Evolutionary conservation across 2,329 filamentous ascomycete genomes (phyloP).

Genomic region (Diplodia intermedia): DNA sequence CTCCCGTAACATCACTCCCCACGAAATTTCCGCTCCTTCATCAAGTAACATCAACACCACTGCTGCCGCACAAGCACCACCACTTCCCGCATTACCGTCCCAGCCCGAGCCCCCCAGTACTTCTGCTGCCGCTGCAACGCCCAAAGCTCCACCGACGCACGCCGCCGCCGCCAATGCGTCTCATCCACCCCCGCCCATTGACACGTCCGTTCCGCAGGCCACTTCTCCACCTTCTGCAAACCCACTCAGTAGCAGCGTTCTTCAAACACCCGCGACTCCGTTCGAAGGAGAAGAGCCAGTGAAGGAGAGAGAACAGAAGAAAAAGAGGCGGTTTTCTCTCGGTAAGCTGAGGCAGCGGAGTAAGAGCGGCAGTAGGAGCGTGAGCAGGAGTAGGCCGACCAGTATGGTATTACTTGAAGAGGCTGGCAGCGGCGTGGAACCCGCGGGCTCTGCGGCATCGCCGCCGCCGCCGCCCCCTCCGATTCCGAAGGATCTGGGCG

Average conservation of each 20-base stretch:
- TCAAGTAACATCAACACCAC: constrained; percentile 12
- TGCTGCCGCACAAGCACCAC: not conserved
- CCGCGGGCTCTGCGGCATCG: not conserved
- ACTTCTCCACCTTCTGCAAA: not conserved
- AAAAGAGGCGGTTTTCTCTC: constrained; percentile 18
- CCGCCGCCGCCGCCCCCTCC: not conserved
- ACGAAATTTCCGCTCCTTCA: constrained; percentile 13
- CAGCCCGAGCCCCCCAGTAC: constrained; percentile 2
- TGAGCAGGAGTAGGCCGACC: constrained; percentile 17
- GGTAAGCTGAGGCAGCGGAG: constrained; percentile 12
- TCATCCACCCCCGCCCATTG: not conserved
- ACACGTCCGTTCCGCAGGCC: not conserved
- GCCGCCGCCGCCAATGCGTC: not conserved
- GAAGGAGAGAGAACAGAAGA: constrained; percentile 23
- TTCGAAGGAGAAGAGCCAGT: not conserved
- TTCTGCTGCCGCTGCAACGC: not conserved
- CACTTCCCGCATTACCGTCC: constrained; percentile 11
- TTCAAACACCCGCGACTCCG: not conserved
- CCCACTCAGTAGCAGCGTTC: not conserved
- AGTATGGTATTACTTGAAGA: constrained; percentile 14
- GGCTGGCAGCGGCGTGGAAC: not conserved
- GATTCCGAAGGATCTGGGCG: not conserved
- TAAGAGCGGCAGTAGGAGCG: constrained; percentile 12
- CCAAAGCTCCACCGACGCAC: not conserved
- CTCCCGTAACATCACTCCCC: constrained; percentile 20